These are phyloP conservation scores for Penicillium expansum DNA, from an alignment of 2,329 filamentous ascomycete species.

Conservation along the genomic window DNA sequence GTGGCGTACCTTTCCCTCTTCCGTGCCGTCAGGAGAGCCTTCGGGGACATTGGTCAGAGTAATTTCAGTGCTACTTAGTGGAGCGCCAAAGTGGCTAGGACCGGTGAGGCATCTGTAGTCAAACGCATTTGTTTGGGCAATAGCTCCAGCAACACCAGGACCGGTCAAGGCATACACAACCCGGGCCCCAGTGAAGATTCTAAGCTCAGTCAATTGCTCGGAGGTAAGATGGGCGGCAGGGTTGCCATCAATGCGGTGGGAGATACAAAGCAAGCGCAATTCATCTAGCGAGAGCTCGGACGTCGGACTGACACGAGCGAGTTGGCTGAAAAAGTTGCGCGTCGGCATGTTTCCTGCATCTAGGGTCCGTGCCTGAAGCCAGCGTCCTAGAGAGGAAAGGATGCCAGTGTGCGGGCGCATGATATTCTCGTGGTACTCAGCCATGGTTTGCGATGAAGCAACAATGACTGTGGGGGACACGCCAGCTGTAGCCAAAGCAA, in stretches of 20 bases:
- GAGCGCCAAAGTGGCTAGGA: conserved; percentile 73
- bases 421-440: conserved; percentile 64
- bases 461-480: conserved; percentile 80
- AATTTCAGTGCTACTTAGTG: conserved; percentile 75
- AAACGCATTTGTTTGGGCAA: conserved; percentile 82
- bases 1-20: conserved; percentile 59
- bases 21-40: conserved; percentile 39
- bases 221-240: conserved; percentile 64
- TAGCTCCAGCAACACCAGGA: conserved; percentile 78
- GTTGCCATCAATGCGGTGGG: conserved; percentile 65
- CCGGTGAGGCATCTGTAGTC: conserved; percentile 66
- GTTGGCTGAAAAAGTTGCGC: conserved; percentile 57
- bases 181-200: conserved; percentile 74
- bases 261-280: conserved; percentile 76
- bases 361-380: conserved; percentile 67
- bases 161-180: conserved; percentile 83
- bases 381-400: conserved; percentile 66
- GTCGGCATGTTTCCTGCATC: conserved; percentile 72
- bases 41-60: conserved; percentile 53
- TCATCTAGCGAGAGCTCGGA: conserved; percentile 56
- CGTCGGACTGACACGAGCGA: conserved; percentile 39
- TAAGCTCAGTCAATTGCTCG: conserved; percentile 71
- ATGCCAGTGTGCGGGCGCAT: conserved; percentile 59
- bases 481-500: conserved; percentile 69
- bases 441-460: conserved; percentile 70